Evolutionary conservation across 2,329 filamentous ascomycete genomes (phyloP), one percentile per base, ranked within the genome.

Genomic region (Amauroascus verrucosus): DNA sequence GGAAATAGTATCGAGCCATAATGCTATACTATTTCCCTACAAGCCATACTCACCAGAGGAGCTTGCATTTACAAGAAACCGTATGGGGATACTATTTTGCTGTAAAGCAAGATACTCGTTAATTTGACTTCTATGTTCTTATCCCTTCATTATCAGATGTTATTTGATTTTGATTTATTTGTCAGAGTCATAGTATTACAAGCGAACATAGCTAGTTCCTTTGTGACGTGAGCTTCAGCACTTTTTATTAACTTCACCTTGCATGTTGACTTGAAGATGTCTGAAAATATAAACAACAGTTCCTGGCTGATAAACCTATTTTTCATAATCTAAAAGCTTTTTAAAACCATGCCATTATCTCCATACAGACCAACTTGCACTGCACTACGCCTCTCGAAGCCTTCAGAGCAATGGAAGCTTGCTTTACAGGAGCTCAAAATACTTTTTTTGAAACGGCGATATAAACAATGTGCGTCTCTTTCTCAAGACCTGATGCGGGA

Each of bases 391-490:
- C 45, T 63, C 22, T 72, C 67, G 50, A 72, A 58, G 45, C 56
- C 62, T 1, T 67, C 65, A 5, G 54, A 57, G 11, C 62, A 71
- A 49, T 72, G 71, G 70, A 64, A 64, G 38, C 26, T 38, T 7
- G 61, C 59, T 2, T 61, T 73, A 2, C 56, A 61, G 11, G 61
- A 62, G 11, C 59, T 71, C 50, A 73, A 72, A 50, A 43, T 62
- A 22, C 59, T 71, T 13, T 71, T 68, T 54, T 35, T 67, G 13
- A 62, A 64, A 37, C 63, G 63, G 6, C 67, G 70, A 55, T 72
- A 71, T 60, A 72, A 70, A 38, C 66, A 70, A 60, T 74, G 71
- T 58, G 62, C 64, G 24, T 57, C 63, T 13, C 63, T 61, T 33
- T 65, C 66, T 20, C 56, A 56, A 4, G 63, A 67, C 7, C 56